Evolutionary conservation across 148 eudicot species (phyloP).

Genomic region (Amaranthus cruentus): DNA sequence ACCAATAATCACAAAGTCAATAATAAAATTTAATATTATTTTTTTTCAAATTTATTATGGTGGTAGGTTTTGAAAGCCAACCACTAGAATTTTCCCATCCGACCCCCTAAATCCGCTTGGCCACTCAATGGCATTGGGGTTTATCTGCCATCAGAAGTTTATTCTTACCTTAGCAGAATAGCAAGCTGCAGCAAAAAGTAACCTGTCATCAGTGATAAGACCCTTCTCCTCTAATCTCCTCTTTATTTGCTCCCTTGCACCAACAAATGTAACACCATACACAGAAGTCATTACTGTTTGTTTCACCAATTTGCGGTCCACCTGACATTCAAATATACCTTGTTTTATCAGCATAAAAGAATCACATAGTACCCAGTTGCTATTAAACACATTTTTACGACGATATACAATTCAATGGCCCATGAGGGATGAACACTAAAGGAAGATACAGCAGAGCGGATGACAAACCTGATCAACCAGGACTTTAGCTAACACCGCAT

Average conservation of each 20-base stretch:
- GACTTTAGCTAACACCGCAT: constrained; percentile 67
- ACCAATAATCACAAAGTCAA: too few relatives aligned
- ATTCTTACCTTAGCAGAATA: constrained; percentile 77
- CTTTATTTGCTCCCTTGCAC: constrained; percentile 88
- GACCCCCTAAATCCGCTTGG: too few relatives aligned
- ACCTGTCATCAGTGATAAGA: constrained; percentile 62
- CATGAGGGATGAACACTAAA: not conserved
- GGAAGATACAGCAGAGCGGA: constrained; percentile 15
- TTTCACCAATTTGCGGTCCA: constrained; percentile 79
- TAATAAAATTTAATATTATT: too few relatives aligned
- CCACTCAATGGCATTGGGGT: not conserved
- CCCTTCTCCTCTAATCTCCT: constrained; percentile 85
- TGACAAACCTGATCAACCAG: constrained; percentile 72
- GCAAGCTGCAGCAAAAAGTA: constrained; percentile 67
- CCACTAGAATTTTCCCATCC: too few relatives aligned
- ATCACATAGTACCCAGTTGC: not conserved
- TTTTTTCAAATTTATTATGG: too few relatives aligned
- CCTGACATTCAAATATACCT: constrained; percentile 42
- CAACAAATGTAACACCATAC: constrained; percentile 85
- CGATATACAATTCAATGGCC: not conserved
- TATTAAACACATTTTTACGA: not conserved
- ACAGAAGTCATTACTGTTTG: constrained; percentile 98
- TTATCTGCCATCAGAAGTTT: not conserved
- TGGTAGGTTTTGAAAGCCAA: too few relatives aligned
- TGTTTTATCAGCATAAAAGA: constrained; percentile 12